Conservation (phyloP, 2,329 filamentous ascomycete species). For the Ophiostoma montium region DNA sequence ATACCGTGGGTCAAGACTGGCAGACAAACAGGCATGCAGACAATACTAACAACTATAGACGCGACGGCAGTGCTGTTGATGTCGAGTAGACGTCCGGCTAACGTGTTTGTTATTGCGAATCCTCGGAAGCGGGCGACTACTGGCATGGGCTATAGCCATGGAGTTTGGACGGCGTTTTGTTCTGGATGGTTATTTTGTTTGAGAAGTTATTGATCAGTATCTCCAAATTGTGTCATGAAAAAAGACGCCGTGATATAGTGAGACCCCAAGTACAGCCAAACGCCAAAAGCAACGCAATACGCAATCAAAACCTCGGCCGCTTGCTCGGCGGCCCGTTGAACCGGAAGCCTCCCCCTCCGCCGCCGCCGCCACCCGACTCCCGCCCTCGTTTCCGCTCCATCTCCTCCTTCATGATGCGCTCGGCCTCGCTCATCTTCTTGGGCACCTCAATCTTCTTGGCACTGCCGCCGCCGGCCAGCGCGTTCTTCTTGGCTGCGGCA, state of each 20-base stretch:
- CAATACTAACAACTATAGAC: slow-evolving; percentile 23
- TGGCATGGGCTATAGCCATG: neutral
- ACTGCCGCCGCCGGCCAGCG: slow-evolving; percentile 36
- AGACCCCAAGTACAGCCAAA: neutral
- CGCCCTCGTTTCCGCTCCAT: slow-evolving; percentile 54
- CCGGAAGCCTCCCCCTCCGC: slow-evolving; percentile 4
- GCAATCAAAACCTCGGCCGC: slow-evolving; percentile 30
- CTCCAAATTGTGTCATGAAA: neutral
- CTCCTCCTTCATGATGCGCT: slow-evolving; percentile 80
- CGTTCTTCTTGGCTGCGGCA: slow-evolving; percentile 51
- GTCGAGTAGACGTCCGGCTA: slow-evolving; percentile 20
- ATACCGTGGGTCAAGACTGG: slow-evolving; percentile 39
- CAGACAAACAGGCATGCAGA: too few species aligned
- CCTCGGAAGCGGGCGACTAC: slow-evolving; percentile 4
- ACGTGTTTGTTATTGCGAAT: neutral
- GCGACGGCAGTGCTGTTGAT: slow-evolving; percentile 42
- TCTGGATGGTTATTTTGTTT: neutral
- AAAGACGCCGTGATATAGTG: neutral
- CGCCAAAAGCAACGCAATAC: neutral
- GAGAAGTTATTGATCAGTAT: neutral
- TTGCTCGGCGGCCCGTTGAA: slow-evolving; percentile 24
- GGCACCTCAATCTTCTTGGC: slow-evolving; percentile 53
- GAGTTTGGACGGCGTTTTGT: slow-evolving; percentile 3
- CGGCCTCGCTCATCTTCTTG: slow-evolving; percentile 78
- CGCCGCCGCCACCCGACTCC: slow-evolving; percentile 20